Conservation (phyloP, 768 basidiomycete genomes). For the Amanita rubescens region DNA sequence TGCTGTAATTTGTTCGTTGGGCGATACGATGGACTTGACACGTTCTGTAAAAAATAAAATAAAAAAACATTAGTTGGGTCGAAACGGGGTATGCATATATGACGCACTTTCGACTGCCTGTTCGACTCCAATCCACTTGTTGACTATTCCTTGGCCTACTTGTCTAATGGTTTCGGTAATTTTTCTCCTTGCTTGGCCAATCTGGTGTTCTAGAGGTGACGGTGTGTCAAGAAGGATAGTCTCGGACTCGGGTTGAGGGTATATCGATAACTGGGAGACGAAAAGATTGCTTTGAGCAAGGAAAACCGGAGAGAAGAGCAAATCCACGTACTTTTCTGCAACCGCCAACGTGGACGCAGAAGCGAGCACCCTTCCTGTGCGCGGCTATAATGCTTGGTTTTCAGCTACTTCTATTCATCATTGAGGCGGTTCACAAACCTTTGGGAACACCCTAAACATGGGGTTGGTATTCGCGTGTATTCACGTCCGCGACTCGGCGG, state of each 20-base stretch:
- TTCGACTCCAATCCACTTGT: constrained; percentile 83
- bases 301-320: background rate
- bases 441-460: constrained; percentile 1
- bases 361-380: background rate
- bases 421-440: background rate
- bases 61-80: background rate
- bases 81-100: background rate
- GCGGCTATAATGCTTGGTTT: background rate
- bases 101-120: constrained; percentile 75
- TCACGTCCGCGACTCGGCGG: too few species aligned
- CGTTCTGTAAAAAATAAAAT: constrained; percentile 41
- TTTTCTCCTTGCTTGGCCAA: constrained; percentile 60
- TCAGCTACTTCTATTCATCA: background rate
- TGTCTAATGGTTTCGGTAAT: constrained; percentile 48
- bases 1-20: constrained; percentile 78
- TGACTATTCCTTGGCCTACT: constrained; percentile 65
- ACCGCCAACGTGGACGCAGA: background rate
- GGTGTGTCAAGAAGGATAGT: constrained; percentile 70
- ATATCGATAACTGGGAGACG: constrained; percentile 75
- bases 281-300: too few species aligned
- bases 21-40: constrained; percentile 74
- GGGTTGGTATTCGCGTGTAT: too few species aligned
- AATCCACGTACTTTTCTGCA: background rate
- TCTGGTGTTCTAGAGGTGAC: constrained; percentile 68
- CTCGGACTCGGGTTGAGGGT: constrained; percentile 54